Evolutionary conservation across 1,284 basidiomycete genomes (phyloP), one percentile per base, ranked within the genome.

Genomic region (Leccinum solheimii): DNA sequence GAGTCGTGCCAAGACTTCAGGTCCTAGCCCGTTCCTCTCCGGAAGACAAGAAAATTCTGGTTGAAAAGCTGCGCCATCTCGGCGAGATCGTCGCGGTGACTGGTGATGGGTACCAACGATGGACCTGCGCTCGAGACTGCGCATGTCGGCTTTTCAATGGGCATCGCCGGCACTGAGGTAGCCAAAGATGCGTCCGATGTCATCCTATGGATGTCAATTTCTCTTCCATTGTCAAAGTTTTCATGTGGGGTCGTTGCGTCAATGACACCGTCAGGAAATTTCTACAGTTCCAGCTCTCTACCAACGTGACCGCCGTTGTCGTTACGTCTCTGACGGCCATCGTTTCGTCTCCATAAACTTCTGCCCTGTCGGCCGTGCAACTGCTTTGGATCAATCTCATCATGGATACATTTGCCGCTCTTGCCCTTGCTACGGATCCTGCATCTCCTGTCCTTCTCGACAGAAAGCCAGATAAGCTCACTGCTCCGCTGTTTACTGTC

Each of bases 181-280:
- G 97, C 97, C 57, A 98, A 99, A 79, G 96, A 98, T 77, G 97
- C 97, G 2, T 98, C 95, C 9, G 97, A 99, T 73, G 98, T 99
- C 72, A 97, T 99, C 69, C 86, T 95, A 97, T 98, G 95, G 92
- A 95, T 73, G 97, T 98, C 79, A 97, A 98, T 76, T 98, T 99
- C 75, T 82, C 93, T 9, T 95, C 93, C 16, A 97, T 99, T 73
- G 94, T 98, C 67, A 91, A 94, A 70, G 97, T 96, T 60, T 96
- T 99, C 72, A 96, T 97, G 84, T 99, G 97, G 97, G 97, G 97
- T 52, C 93, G 97, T 62, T 97, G 95, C 74, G 96, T 99, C 66
- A 98, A 98, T 77, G 97, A 99, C 74, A 87, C 95, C 0, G 97
- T 98, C 64, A 90, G 92, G 75, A 98, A 98, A 81, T 99, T 98